Base-by-base conservation (phyloP, 257 asterid genomes). In the Solanum megistacrolobum region DNA sequence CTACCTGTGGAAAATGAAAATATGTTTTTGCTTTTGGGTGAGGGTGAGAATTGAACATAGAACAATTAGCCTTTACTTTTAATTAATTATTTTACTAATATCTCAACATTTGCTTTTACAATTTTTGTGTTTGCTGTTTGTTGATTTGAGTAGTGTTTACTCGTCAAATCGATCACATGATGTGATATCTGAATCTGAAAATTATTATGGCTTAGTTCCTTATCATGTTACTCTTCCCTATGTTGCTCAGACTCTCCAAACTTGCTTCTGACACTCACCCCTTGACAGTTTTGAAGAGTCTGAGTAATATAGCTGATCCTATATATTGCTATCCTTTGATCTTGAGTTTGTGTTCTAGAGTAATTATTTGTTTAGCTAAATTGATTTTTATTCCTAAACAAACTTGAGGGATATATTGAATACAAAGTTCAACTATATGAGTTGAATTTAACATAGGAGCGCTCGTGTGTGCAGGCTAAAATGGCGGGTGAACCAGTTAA, bases 401-500 rank as follows among this genome's bases (percentile, higher is more conserved):
- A 72, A 72, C 25, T 34, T 72, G 43, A 72, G 43, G 43, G 14
- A 72, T 34, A 72, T 72, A 34, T 72, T 34, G 43, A 32, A 72
- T 2, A 34, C 81, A 72, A 72, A 72, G 43, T 72, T 72, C 27
- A 32, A 72, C 43, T 72, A 72, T 72, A 72, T 34, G 98, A 55
- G 65, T 6, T 20, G 18, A 25, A 74, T 74, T 35, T 74, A n/a
- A 36, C 31, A 74, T 36, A 55, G 4, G 46, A 55, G 34, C n/a
- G 35, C 35, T 32, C 0, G 62, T 25, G 34, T 39, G 38, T 87
- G 83, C 89, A 92, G 93, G 87, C 32, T 5, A 39, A n/a, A 94
- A 94, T 94, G 95, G 92, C 84, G 18, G 65, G 78, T 87, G 95
- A 92, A 87, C 90, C 90, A 11, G 91, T 92, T 29, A 91, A 91